Evolutionary conservation across 1,139 yeast genomes (phyloP).

Genomic region (Spathaspora sp.): DNA sequence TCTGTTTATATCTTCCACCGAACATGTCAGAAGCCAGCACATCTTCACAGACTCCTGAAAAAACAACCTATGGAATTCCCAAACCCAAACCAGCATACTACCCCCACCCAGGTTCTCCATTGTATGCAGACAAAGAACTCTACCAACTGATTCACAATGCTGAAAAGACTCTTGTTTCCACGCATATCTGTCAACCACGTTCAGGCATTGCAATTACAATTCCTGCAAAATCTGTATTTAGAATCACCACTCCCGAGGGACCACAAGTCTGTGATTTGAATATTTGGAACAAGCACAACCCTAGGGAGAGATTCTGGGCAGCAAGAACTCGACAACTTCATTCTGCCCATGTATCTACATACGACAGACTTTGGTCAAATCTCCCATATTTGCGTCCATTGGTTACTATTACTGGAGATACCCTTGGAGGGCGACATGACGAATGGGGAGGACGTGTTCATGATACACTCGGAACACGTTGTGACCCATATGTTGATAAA

Average conservation of each 20-base stretch:
- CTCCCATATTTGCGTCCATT: conserved; percentile 63
- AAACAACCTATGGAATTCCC: conserved; percentile 42
- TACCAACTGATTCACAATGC: conserved; percentile 47
- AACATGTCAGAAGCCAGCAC: neutral
- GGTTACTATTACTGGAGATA: conserved; percentile 62
- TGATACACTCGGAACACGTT: conserved; percentile 65
- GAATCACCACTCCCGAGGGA: conserved; percentile 65
- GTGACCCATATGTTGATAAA: conserved; percentile 69
- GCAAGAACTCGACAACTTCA: conserved; percentile 67
- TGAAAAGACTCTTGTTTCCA: conserved; percentile 34
- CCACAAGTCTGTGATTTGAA: conserved; percentile 72
- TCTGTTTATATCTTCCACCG: neutral
- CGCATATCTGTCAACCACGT: conserved; percentile 48
- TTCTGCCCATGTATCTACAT: conserved; percentile 62
- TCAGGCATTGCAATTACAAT: conserved; percentile 62
- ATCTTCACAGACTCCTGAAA: conserved; percentile 41
- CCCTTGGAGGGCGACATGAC: conserved; percentile 54
- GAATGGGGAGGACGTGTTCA: conserved; percentile 69
- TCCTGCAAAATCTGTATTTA: conserved; percentile 56
- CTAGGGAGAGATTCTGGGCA: conserved; percentile 69
- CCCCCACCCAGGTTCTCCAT: conserved; percentile 54
- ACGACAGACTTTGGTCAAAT: conserved; percentile 64
- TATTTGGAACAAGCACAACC: conserved; percentile 61
- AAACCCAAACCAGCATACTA: conserved; percentile 58
- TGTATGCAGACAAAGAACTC: conserved; percentile 49